These are phyloP conservation scores for Linderniella brevidens DNA, from an alignment of 257 asterid species.

Conservation along the genomic window DNA sequence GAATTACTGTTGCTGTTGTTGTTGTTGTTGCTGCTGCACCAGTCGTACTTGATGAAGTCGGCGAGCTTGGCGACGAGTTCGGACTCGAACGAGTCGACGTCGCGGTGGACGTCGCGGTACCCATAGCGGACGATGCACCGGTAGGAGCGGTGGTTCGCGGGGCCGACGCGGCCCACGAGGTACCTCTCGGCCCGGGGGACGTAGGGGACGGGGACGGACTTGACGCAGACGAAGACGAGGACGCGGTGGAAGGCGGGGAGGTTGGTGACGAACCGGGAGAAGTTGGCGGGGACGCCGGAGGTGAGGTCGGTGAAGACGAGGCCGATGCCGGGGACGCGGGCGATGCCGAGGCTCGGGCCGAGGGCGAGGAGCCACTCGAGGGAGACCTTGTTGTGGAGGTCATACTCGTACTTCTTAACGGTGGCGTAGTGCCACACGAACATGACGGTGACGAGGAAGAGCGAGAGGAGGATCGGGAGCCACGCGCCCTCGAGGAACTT, in stretches of 20 bases:
- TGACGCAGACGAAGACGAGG: slow-evolving; percentile 76
- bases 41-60: slow-evolving; percentile 66
- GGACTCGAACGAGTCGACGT: slow-evolving; percentile 70
- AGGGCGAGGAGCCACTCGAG: slow-evolving; percentile 79
- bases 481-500: slow-evolving; percentile 96
- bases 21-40: slow-evolving; percentile 21
- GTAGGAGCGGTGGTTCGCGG: slow-evolving; percentile 72
- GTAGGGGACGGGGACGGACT: slow-evolving; percentile 78
- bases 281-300: slow-evolving; percentile 89
- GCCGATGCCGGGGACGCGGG: slow-evolving; percentile 90
- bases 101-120: slow-evolving; percentile 88
- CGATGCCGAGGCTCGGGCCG: slow-evolving; percentile 96
- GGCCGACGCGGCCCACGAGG: slow-evolving; percentile 90
- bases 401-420: slow-evolving; percentile 65
- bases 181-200: slow-evolving; percentile 76
- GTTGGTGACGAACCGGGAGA: slow-evolving; percentile 83
- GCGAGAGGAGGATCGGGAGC: slow-evolving; percentile 94
- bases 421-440: slow-evolving; percentile 95
- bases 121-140: slow-evolving; percentile 89
- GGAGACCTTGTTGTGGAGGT: slow-evolving; percentile 90
- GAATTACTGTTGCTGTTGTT: slow-evolving; percentile 21
- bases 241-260: slow-evolving; percentile 91
- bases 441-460: slow-evolving; percentile 79
- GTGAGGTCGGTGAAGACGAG: slow-evolving; percentile 84
- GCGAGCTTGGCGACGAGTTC: slow-evolving; percentile 45